A percentile compares a stretch with the other conserved stretches of the same genome.
phyloP scores from a whole-genome alignment of 2,329 filamentous ascomycete genomes.

The Cladosporium sp. region DNA sequence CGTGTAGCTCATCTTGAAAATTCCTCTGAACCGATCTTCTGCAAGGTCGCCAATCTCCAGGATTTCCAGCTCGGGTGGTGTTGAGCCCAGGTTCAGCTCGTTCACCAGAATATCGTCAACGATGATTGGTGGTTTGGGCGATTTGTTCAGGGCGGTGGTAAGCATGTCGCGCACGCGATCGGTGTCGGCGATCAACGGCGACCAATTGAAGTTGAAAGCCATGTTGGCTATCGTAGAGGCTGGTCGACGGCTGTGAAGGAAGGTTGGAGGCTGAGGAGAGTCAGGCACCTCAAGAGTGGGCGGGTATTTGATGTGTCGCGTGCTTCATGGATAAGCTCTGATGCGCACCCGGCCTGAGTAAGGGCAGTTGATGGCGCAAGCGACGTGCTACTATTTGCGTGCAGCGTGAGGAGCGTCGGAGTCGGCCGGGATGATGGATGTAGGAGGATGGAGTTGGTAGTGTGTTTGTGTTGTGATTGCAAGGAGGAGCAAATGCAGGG shows the following conservation, averaged over 20 bases:
- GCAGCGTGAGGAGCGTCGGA: neutral
- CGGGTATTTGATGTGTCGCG: conserved; percentile 22
- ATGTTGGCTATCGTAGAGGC: conserved; percentile 52
- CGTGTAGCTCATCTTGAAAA: conserved; percentile 98
- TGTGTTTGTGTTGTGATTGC: neutral
- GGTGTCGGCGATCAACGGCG: conserved; percentile 93
- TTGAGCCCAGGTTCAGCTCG: conserved; percentile 93
- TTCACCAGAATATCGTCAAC: conserved; percentile 99
- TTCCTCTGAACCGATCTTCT: conserved; percentile 93
- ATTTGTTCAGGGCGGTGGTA: conserved; percentile 94
- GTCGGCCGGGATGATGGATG: neutral
- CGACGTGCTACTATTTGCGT: neutral
- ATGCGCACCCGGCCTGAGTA: conserved; percentile 1
- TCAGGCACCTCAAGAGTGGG: conserved; percentile 13
- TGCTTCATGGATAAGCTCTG: conserved; percentile 24
- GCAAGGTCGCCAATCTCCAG: conserved; percentile 96
- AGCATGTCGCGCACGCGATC: conserved; percentile 89
- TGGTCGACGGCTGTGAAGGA: neutral
- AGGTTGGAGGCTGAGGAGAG: neutral
- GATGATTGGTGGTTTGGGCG: conserved; percentile 95
- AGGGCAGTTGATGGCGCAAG: neutral
- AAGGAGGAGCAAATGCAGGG: neutral
- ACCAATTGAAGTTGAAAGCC: conserved; percentile 99
- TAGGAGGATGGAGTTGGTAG: too few species aligned
- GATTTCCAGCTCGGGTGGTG: conserved; percentile 93